Evolutionary conservation across 2,329 filamentous ascomycete species (phyloP).

Genomic region (Cladosporium austrohemisphaericum): DNA sequence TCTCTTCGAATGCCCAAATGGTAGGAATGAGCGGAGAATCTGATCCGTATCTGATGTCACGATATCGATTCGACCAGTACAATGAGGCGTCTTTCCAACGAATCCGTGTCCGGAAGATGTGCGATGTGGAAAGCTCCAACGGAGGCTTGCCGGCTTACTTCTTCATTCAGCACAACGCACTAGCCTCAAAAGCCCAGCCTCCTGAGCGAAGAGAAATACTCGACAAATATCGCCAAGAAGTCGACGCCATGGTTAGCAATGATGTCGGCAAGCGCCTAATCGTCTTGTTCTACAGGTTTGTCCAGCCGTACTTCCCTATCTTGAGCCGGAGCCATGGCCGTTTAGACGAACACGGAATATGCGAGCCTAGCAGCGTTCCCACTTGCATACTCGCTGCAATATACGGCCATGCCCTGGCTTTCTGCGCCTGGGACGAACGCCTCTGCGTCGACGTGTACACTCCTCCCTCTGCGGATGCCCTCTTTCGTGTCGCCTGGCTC

Average conservation of each 20-base stretch:
- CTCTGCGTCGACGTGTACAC: slow-evolving; percentile 35
- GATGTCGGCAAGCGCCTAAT: slow-evolving; percentile 38
- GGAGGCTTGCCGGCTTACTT: slow-evolving; percentile 31
- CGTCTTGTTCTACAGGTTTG: slow-evolving; percentile 40
- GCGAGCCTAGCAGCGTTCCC: slow-evolving; percentile 33
- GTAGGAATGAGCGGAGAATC: slow-evolving; percentile 33
- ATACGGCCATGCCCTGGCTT: slow-evolving; percentile 44
- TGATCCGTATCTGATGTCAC: slow-evolving; percentile 33
- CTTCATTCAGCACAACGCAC: slow-evolving; percentile 34
- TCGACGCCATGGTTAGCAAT: slow-evolving; percentile 31
- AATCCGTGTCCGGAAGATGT: slow-evolving; percentile 32
- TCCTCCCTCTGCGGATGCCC: slow-evolving; percentile 31
- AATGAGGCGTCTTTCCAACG: slow-evolving; percentile 33
- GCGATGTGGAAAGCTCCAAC: slow-evolving; percentile 20
- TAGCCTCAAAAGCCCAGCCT: slow-evolving; percentile 35
- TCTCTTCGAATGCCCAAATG: slow-evolving; percentile 31
- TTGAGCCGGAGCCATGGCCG: slow-evolving; percentile 34
- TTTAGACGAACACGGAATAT: slow-evolving; percentile 28
- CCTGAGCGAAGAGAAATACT: slow-evolving; percentile 24
- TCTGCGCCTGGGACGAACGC: slow-evolving; percentile 43
- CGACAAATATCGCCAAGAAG: slow-evolving; percentile 28
- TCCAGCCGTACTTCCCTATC: slow-evolving; percentile 45
- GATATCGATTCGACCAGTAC: slow-evolving; percentile 33
- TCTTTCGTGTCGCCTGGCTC: slow-evolving; percentile 33
- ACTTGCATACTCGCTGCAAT: slow-evolving; percentile 41